Conservation (phyloP, 176 grass and related monocot genomes). For the Elaeis guineensis region DNA sequence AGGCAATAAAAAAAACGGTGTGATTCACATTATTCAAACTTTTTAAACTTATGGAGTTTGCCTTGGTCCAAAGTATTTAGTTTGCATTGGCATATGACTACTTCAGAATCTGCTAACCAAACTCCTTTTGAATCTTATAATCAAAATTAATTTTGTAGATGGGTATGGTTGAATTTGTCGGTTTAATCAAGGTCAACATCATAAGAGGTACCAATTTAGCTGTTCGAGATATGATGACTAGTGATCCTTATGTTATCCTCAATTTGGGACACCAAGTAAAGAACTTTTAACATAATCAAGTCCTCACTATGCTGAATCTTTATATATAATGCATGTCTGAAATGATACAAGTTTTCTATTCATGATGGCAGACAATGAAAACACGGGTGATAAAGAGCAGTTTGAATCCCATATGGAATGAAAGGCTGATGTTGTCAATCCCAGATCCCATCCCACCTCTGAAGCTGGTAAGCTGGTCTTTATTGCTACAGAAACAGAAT, state of each 20-base stretch:
- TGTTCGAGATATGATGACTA: conserved; percentile 80
- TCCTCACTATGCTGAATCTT: not conserved
- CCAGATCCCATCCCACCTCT: conserved; percentile 64
- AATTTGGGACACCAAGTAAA: conserved; percentile 83
- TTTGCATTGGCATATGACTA: too few relatives aligned
- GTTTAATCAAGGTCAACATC: conserved; percentile 77
- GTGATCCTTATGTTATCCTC: conserved; percentile 88
- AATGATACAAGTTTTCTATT: conserved; percentile 1
- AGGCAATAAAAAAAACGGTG: conserved; percentile 63
- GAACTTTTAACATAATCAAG: not conserved
- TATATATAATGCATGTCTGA: not conserved
- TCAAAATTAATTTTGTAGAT: conserved; percentile 34
- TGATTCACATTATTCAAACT: not conserved
- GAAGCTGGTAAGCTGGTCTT: conserved; percentile 49
- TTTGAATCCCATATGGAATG: conserved; percentile 91
- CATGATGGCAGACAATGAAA: conserved; percentile 69
- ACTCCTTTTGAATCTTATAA: not conserved
- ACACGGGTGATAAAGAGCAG: conserved; percentile 89
- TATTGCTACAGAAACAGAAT: not conserved
- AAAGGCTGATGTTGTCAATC: conserved; percentile 72
- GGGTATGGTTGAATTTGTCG: conserved; percentile 95
- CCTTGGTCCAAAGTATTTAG: not conserved
- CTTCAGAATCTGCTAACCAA: not conserved
- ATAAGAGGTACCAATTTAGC: conserved; percentile 84
- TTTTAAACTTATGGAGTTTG: not conserved